Conservation (phyloP, 2,329 filamentous ascomycete genomes). For the Alternaria solani region DNA sequence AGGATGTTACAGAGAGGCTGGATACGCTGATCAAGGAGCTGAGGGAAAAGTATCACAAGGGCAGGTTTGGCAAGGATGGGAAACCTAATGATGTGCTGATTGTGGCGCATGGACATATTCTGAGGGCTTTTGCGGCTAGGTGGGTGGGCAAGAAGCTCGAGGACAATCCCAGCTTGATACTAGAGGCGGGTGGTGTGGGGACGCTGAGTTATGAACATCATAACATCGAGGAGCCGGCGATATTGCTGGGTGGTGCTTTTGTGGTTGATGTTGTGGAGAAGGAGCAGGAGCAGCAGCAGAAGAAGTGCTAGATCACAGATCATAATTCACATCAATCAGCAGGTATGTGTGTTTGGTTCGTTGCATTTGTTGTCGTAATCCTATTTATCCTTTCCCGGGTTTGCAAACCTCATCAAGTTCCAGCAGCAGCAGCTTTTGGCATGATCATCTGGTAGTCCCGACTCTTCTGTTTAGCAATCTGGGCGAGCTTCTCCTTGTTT, state of each 20-base stretch:
- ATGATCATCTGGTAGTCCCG: slow-evolving; percentile 33
- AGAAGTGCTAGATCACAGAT: slow-evolving; percentile 2
- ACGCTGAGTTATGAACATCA: slow-evolving; percentile 62
- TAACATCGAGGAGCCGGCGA: slow-evolving; percentile 59
- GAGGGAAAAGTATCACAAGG: slow-evolving; percentile 58
- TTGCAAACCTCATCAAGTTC: background rate
- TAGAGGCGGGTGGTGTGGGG: slow-evolving; percentile 70
- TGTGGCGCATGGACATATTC: slow-evolving; percentile 89
- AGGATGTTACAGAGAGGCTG: slow-evolving; percentile 74
- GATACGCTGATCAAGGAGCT: slow-evolving; percentile 81
- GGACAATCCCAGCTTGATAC: slow-evolving; percentile 78
- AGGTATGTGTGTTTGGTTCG: background rate
- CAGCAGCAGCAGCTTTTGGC: background rate
- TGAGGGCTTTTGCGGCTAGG: slow-evolving; percentile 85
- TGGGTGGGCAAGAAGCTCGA: slow-evolving; percentile 79
- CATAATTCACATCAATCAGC: background rate
- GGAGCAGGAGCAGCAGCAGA: slow-evolving; percentile 34
- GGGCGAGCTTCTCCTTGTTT: slow-evolving; percentile 48
- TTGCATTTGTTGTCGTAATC: slow-evolving; percentile 1
- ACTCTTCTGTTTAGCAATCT: slow-evolving; percentile 47
- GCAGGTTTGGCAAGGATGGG: slow-evolving; percentile 64
- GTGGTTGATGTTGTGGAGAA: slow-evolving; percentile 59
- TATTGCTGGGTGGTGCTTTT: slow-evolving; percentile 60
- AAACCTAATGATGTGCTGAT: slow-evolving; percentile 74
- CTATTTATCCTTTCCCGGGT: background rate